Evolutionary conservation across 495 filamentous ascomycete genomes (phyloP), one percentile per base, ranked within the genome.

Genomic region (Chlorociboria aeruginascens): DNA sequence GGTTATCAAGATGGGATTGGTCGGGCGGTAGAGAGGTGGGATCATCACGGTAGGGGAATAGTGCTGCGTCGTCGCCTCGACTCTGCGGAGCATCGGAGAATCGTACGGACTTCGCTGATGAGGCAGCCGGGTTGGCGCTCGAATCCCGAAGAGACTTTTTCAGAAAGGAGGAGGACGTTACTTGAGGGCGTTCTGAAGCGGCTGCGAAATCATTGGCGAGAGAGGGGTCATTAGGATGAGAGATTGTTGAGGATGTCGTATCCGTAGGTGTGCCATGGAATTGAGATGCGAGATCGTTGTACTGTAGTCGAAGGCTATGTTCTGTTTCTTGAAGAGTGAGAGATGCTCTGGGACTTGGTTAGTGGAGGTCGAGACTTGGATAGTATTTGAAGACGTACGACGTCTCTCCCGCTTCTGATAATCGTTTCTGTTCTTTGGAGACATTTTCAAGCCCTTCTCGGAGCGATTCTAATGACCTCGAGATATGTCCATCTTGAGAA

Each of bases 401-500:
- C 52, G 68, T 64, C 37, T 92, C 82, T 52, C 78, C 74, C 14
- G 66, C 66, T 34, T 78, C 74, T 48, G 80, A 69, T 30, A 86
- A 63, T 29, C 76, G 71, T 44, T 66, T 63, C 50, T 79, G 69
- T 52, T 92, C 82, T 39, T 77, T 72, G 56, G 85, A 81, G 17
- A 94, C 68, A 10, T 74, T 64, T 53, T 87, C 81, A 53, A 98
- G 76, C 12, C 92, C 89, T 52, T 89, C 85, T 36, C 78, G 78
- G 43, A 98, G 76, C 33, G 84, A 85, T 30, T 93, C 85, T 35
- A 98, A 74, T 8, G 89, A 95, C 37, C 86, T 73, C 6, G 87
- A 89, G 52, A 96, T 92, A 55, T 93, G 84, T 30, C 82, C 82
- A 70, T 93, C 88, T 65, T 94, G 86, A 7, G 83, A 76, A 60